Conservation (phyloP, 768 basidiomycete species). For the Austroboletus festivus region DNA sequence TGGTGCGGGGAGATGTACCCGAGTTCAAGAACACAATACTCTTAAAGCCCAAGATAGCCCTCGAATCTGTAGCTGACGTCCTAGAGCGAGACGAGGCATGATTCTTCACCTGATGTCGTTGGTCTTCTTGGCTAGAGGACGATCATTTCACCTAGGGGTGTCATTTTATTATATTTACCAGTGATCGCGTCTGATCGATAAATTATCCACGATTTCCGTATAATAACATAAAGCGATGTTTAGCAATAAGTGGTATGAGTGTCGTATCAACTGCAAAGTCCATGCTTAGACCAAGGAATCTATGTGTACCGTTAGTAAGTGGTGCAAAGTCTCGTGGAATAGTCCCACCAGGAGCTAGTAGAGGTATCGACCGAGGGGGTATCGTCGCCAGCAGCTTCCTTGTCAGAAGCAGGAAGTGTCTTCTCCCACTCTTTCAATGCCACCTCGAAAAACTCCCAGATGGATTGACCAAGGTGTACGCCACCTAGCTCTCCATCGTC, state of each 20-base stretch:
- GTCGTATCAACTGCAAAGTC: not conserved
- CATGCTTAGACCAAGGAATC: not conserved
- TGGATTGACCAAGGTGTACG: slow-evolving; percentile 58
- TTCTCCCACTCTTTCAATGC: slow-evolving; percentile 67
- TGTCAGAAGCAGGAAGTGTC: slow-evolving; percentile 20
- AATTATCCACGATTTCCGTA: slow-evolving; percentile 17
- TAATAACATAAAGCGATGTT: slow-evolving; percentile 4
- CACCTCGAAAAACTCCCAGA: slow-evolving; percentile 77
- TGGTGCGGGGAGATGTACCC: slow-evolving; percentile 36
- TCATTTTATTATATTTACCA: slow-evolving; percentile 30
- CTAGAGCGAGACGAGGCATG: slow-evolving; percentile 28
- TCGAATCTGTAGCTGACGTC: slow-evolving; percentile 34
- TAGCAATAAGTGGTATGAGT: slow-evolving; percentile 1
- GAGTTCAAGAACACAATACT: slow-evolving; percentile 49
- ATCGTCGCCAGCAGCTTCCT: slow-evolving; percentile 21
- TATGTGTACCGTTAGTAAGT: slow-evolving; percentile 2
- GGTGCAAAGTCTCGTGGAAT: not conserved
- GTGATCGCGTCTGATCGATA: slow-evolving; percentile 15
- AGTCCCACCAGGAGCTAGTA: slow-evolving; percentile 14
- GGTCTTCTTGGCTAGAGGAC: slow-evolving; percentile 4
- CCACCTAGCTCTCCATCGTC: slow-evolving; percentile 75
- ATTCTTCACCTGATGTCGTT: not conserved
- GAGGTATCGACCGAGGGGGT: slow-evolving; percentile 23
- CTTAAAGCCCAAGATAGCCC: slow-evolving; percentile 54
- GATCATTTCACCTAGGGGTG: slow-evolving; percentile 8